Evolutionary conservation across 345 rosid genomes (phyloP).

Genomic region (Citrus sinensis): DVS_A1.0 CM039168.1:30004501-30005000

Average conservation of each 20-base stretch:
- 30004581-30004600: slow-evolving; percentile 35
- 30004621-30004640: slow-evolving; percentile 31
- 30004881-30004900: slow-evolving; percentile 25
- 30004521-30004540: slow-evolving; percentile 17
- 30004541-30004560: slow-evolving; percentile 18
- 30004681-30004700: slow-evolving; percentile 30
- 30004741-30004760: slow-evolving; percentile 30
- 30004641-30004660: slow-evolving; percentile 39
- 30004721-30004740: slow-evolving; percentile 26
- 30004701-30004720: slow-evolving; percentile 27
- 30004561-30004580: slow-evolving; percentile 18
- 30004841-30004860: slow-evolving; percentile 31
- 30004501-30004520: slow-evolving; percentile 42
- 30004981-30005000: neutral
- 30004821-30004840: slow-evolving; percentile 27
- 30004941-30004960: neutral
- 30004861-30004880: slow-evolving; percentile 29
- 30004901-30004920: neutral
- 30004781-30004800: slow-evolving; percentile 33
- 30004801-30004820: slow-evolving; percentile 32
- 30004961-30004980: neutral
- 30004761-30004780: slow-evolving; percentile 30
- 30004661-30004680: slow-evolving; percentile 40
- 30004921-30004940: neutral
- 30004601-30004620: slow-evolving; percentile 30